Base-by-base conservation (phyloP, 1,139 yeast genomes). In the Kazachstania sp. region DNA sequence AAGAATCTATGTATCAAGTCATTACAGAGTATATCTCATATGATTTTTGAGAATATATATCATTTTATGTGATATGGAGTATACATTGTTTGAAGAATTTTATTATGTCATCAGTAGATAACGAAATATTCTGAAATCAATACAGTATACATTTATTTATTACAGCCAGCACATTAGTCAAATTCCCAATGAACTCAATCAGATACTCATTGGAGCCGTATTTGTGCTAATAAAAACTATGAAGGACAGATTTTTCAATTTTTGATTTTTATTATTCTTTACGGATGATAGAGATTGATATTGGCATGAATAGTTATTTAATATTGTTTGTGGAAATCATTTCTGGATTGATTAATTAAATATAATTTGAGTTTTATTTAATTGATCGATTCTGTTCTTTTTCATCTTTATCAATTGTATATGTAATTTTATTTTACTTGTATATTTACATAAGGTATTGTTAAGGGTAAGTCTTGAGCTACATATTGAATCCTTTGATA, bases 171-270 rank as follows among this genome's bases (percentile, higher is more conserved):
- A 61, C 65, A 57, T 56, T 54, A 53, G 65, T 62, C 66, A 61
- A 61, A 62, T 62, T 62, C 66, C 65, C 62, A 51, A 41, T 54
- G 51, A 54, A 52, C 45, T 48, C 51, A 49, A 39, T 49, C 39
- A 32, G 38, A 57, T 55, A 50, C 51, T 55, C 54, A 51, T 47
- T 51, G 63, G 66, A 58, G 66, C 66, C 66, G 64, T 54, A 54
- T 57, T 60, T 59, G 66, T 62, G 64, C 66, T 56, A 47, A 61
- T 45, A 54, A 54, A 23, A 36, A 29, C 37, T 28, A 26, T 31
- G 45, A 43, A 43, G 40, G 36, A 38, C 47, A 46, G 46, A 37
- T 43, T 41, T 43, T 16, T 26, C 29, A 35, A 36, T 36, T 18
- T 31, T 26, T 31, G 37, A n/a, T 30, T 20, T 30, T 34, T 39